phyloP scores from a whole-genome alignment of 192 early-diverging fungal genomes.

The Linnemannia zychae region DNA sequence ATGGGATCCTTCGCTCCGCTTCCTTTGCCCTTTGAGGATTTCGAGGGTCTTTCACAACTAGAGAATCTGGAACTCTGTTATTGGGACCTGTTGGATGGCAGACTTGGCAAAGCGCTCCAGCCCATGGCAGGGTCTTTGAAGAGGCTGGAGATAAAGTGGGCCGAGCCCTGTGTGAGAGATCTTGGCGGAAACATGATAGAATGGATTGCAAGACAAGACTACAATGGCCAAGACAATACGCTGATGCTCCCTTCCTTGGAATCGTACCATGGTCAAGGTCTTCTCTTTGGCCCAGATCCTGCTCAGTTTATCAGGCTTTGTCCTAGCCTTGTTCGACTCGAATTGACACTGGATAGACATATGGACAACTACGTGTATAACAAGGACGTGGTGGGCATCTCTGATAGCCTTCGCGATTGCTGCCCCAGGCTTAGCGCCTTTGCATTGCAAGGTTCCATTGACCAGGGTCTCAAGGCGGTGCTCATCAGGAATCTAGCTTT shows the following conservation, averaged over 20 bases:
- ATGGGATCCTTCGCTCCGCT: too few species aligned
- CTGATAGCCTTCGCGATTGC: neutral
- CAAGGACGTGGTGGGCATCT: neutral
- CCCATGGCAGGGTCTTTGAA: neutral
- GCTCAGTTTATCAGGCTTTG: neutral
- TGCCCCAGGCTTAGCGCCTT: neutral
- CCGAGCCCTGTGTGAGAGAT: neutral
- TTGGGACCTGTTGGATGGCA: neutral
- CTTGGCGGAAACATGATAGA: neutral
- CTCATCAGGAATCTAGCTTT: neutral
- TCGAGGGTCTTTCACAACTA: neutral
- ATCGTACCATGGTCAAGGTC: neutral
- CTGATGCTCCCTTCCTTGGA: neutral
- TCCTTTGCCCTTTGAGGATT: neutral
- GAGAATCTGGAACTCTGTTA: neutral
- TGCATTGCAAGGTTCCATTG: too few species aligned
- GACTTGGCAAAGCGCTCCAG: neutral
- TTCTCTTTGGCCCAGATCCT: neutral
- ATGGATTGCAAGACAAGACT: neutral
- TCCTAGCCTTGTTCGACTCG: neutral
- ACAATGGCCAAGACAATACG: neutral
- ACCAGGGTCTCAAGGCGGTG: neutral
- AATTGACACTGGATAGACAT: neutral
- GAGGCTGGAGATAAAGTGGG: neutral
- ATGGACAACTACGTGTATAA: too few species aligned